These are phyloP conservation scores for Coemansia linderi DNA, from an alignment of 371 early-diverging fungal genomes.

Conservation along the genomic window DNA sequence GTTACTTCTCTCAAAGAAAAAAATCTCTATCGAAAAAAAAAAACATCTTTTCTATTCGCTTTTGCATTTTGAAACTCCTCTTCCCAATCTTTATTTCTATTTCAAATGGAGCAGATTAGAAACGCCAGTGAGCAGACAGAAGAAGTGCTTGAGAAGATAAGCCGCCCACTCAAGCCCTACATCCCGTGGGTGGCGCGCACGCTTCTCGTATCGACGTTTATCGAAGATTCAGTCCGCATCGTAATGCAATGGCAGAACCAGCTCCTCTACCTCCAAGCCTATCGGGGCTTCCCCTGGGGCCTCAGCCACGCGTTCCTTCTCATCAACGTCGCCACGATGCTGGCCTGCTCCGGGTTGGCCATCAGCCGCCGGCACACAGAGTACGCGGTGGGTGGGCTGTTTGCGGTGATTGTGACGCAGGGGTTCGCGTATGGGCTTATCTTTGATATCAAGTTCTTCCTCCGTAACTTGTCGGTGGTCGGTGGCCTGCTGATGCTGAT, in stretches of 20 bases:
- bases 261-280: constrained; percentile 73
- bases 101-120: constrained; percentile 47
- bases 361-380: constrained; percentile 78
- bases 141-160: constrained; percentile 70
- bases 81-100: not conserved
- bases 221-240: constrained; percentile 92
- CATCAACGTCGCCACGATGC: constrained; percentile 82
- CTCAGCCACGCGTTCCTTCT: constrained; percentile 82
- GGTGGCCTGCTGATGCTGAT: constrained; percentile 95
- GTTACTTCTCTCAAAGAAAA: no score
- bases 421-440: constrained; percentile 91
- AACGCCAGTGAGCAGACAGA: constrained; percentile 65
- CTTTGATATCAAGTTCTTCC: constrained; percentile 85
- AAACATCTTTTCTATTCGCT: no score
- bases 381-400: constrained; percentile 78
- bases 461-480: constrained; percentile 88
- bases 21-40: no score
- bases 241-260: constrained; percentile 87
- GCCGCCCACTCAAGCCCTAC: constrained; percentile 87
- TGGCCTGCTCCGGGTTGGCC: constrained; percentile 74
- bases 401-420: constrained; percentile 80
- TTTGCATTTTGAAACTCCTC: not conserved
- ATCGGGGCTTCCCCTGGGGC: constrained; percentile 76
- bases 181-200: constrained; percentile 88
- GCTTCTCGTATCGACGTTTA: constrained; percentile 91